Evolutionary conservation across 495 filamentous ascomycete genomes (phyloP).

Genomic region (Articulospora tetracladia): DNA sequence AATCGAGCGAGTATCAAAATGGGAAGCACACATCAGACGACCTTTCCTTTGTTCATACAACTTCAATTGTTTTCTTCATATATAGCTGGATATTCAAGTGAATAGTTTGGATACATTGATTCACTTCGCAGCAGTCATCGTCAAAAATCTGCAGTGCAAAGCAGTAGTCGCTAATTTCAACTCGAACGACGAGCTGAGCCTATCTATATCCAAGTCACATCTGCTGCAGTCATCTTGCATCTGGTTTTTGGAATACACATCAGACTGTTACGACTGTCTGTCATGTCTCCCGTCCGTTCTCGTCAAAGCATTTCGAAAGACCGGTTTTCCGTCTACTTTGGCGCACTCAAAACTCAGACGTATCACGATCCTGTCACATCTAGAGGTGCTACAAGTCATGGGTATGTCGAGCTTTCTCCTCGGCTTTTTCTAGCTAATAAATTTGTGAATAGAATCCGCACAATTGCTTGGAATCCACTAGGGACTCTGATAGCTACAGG

Average conservation of each 20-base stretch:
- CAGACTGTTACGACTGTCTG: neutral
- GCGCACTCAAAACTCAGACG: slow-evolving; percentile 52
- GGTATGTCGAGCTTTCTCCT: slow-evolving; percentile 32
- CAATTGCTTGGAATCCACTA: slow-evolving; percentile 81
- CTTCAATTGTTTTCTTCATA: no score
- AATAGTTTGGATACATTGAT: no score
- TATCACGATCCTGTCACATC: slow-evolving; percentile 57
- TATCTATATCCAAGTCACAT: no score
- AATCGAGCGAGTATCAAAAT: neutral
- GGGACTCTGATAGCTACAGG: slow-evolving; percentile 87
- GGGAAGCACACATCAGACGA: neutral
- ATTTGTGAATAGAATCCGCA: slow-evolving; percentile 5
- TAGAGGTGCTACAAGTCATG: slow-evolving; percentile 45
- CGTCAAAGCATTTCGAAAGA: slow-evolving; percentile 59
- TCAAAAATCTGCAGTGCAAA: no score
- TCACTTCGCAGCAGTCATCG: no score
- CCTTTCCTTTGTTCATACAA: no score
- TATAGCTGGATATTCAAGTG: no score
- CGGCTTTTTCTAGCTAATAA: slow-evolving; percentile 7
- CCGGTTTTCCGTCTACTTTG: slow-evolving; percentile 54
- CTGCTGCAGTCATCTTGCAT: neutral
- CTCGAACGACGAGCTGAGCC: neutral
- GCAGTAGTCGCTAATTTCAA: neutral
- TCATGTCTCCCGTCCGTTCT: slow-evolving; percentile 28
- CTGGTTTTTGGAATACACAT: neutral